Evolutionary conservation across 1,284 basidiomycete genomes (phyloP).

Genomic region (Wallemia ichthyophaga): DNA sequence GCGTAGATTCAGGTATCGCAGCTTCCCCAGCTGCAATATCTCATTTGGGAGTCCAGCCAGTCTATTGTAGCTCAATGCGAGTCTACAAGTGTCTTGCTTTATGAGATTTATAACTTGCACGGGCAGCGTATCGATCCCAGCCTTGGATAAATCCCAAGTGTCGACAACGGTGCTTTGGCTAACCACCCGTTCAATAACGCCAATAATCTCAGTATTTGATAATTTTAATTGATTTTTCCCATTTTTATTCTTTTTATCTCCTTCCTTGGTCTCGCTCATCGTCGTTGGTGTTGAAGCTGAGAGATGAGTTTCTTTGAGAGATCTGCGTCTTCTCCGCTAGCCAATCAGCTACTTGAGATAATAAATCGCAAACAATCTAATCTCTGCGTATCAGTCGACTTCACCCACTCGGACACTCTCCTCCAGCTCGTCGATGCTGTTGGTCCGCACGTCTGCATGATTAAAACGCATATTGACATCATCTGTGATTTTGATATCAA

Average conservation of each 20-base stretch:
- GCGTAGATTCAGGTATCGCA: conserved; percentile 79
- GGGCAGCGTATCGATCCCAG: background rate
- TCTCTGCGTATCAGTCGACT: conserved; percentile 83
- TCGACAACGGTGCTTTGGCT: background rate
- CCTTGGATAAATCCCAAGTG: background rate
- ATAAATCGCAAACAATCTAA: conserved; percentile 75
- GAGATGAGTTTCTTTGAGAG: background rate
- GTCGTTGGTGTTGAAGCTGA: background rate
- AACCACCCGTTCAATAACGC: background rate
- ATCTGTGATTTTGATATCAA: conserved; percentile 62
- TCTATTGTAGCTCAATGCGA: conserved; percentile 62
- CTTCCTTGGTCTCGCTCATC: background rate
- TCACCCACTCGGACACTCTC: conserved; percentile 49
- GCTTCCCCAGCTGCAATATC: conserved; percentile 39
- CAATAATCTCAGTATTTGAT: background rate
- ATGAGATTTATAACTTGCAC: background rate
- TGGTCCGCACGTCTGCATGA: conserved; percentile 62
- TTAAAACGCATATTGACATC: conserved; percentile 95
- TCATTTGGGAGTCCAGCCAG: conserved; percentile 47
- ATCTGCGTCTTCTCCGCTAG: conserved; percentile 30
- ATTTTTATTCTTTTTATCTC: background rate
- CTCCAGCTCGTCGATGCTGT: conserved; percentile 63
- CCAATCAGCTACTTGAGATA: conserved; percentile 40
- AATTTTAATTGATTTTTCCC: background rate
- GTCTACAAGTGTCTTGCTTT: conserved; percentile 19